Percentiles rank a stretch among this genome's conserved stretches.
Evolutionary conservation across 129 eudicot species (phyloP).

Genomic region (Flaveria ramosissima): DNA sequence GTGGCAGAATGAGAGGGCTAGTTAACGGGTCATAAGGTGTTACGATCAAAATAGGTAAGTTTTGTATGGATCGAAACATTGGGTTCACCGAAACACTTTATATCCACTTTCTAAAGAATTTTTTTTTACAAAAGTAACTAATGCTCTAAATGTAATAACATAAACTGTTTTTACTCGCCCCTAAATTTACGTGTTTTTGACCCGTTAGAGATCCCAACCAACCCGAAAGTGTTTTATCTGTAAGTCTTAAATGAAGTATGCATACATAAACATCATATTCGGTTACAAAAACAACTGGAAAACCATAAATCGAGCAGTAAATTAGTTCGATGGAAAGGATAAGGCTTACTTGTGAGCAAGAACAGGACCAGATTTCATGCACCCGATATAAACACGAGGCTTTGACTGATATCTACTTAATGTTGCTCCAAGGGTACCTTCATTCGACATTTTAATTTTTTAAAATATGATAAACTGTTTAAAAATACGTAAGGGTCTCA

Average conservation of each 20-base stretch:
- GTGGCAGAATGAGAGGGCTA: not conserved
- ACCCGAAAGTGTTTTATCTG: not conserved
- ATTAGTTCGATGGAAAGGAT: not conserved
- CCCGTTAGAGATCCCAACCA: not conserved
- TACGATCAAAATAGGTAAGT: not conserved
- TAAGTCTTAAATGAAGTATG: not conserved
- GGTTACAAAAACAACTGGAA: not conserved
- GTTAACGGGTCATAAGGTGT: not conserved
- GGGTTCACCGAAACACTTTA: not conserved
- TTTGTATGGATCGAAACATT: not conserved
- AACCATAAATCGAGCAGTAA: conserved; percentile 2
- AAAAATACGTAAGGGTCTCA: not conserved
- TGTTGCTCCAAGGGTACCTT: conserved; percentile 82
- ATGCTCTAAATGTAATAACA: no score
- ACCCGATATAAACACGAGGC: conserved; percentile 80
- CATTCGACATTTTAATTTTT: conserved; percentile 27
- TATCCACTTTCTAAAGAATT: not conserved
- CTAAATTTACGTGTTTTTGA: not conserved
- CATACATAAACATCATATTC: not conserved
- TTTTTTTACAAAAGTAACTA: no score
- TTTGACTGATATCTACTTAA: conserved; percentile 63
- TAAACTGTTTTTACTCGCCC: not conserved
- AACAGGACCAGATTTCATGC: conserved; percentile 98
- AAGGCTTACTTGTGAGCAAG: conserved; percentile 74
- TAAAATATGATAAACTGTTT: not conserved